phyloP scores from a whole-genome alignment of 2,329 filamentous ascomycete genomes.

The Pyricularia grisea region DNA sequence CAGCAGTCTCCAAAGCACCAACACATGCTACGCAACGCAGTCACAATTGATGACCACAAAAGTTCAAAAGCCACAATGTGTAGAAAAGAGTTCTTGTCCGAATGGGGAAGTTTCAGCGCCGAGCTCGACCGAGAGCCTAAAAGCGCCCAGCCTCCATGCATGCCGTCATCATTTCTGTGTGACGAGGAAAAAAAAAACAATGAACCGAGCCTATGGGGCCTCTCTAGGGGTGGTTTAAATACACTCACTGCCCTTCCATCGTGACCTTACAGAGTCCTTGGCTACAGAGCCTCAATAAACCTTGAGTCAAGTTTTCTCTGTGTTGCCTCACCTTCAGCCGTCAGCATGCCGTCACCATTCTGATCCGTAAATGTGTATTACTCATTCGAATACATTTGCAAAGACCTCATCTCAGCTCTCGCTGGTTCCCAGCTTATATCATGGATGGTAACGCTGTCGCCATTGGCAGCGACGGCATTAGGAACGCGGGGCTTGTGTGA shows the following conservation, averaged over 20 bases:
- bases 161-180: neutral
- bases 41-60: neutral
- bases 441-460: neutral
- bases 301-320: neutral
- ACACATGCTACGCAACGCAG: neutral
- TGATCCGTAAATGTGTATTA: neutral
- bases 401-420: neutral
- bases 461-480: neutral
- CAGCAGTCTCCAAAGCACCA: no score
- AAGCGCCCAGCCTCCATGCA: neutral
- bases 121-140: neutral
- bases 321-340: neutral
- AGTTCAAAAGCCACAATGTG: neutral
- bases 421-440: neutral
- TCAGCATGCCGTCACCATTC: neutral
- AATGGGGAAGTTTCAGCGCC: neutral
- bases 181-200: neutral
- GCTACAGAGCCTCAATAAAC: neutral
- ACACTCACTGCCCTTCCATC: neutral
- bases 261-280: neutral
- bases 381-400: no score
- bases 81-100: neutral
- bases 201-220: neutral
- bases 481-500: neutral
- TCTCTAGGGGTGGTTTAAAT: neutral